These are phyloP conservation scores for Rosellinia necatrix DNA, from an alignment of 2,329 filamentous ascomycete species.

Conservation along the genomic window DNA sequence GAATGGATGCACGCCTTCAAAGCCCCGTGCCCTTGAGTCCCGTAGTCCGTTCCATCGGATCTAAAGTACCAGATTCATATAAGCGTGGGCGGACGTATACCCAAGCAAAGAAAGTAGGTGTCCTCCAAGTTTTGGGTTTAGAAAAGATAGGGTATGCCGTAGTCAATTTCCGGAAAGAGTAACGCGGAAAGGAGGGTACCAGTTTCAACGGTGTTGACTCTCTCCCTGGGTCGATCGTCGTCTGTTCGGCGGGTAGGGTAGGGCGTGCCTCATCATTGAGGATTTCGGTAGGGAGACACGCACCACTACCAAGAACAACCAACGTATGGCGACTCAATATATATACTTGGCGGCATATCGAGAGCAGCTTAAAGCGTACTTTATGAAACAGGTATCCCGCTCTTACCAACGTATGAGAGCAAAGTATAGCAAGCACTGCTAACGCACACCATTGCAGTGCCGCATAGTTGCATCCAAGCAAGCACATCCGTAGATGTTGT, in stretches of 20 bases:
- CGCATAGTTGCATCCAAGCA: constrained; percentile 1
- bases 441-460: neutral
- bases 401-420: neutral
- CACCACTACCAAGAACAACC: constrained; percentile 7
- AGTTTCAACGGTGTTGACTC: constrained; percentile 4
- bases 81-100: constrained; percentile 4
- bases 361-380: constrained; percentile 7
- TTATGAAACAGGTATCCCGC: neutral
- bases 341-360: constrained; percentile 4
- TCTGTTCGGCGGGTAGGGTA: constrained; percentile 7
- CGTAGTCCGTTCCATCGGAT: neutral
- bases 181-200: constrained; percentile 11
- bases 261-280: neutral
- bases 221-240: neutral
- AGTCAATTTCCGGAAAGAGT: constrained; percentile 4
- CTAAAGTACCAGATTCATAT: constrained; percentile 3
- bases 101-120: constrained; percentile 1
- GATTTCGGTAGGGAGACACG: constrained; percentile 7
- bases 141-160: constrained; percentile 4
- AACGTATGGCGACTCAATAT: neutral
- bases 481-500: neutral
- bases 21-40: neutral
- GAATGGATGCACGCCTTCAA: neutral
- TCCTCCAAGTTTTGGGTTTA: too few relatives aligned
- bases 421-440: constrained; percentile 4